Evolutionary conservation across 208 protist species (phyloP).

Genomic region (Sergeia podlipaevii): DNA sequence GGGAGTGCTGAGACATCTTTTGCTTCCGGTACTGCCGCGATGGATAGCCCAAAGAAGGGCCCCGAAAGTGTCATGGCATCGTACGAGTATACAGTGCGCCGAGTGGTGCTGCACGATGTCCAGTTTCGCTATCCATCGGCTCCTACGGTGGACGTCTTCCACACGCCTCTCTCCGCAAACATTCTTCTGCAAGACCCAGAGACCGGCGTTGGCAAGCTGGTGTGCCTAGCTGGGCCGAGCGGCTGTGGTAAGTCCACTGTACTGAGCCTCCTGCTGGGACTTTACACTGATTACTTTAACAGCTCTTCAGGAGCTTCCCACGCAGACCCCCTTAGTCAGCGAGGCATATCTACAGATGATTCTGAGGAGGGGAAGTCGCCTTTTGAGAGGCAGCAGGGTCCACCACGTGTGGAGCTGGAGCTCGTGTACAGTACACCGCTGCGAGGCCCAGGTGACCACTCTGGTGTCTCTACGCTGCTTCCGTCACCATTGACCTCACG

Average conservation of each 20-base stretch:
- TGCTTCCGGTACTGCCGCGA: neutral
- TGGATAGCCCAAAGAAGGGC: neutral
- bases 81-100: neutral
- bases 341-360: neutral
- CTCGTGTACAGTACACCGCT: no score
- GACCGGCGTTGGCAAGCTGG: constrained; percentile 31
- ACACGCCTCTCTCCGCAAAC: constrained; percentile 2
- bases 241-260: constrained; percentile 78
- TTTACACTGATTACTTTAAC: constrained; percentile 47
- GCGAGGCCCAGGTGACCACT: no score
- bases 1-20: no score
- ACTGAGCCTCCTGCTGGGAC: constrained; percentile 55
- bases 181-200: constrained; percentile 6
- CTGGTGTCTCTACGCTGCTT: no score
- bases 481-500: no score
- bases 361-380: no score
- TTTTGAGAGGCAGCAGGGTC: no score
- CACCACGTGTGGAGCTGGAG: no score
- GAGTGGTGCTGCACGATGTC: constrained; percentile 16
- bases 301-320: neutral
- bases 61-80: neutral
- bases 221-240: constrained; percentile 55
- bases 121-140: constrained; percentile 66
- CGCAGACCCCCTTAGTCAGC: neutral
- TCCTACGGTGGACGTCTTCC: constrained; percentile 57